phyloP scores from a whole-genome alignment of 768 basidiomycete species.

The Amylocystis lapponica region DNA sequence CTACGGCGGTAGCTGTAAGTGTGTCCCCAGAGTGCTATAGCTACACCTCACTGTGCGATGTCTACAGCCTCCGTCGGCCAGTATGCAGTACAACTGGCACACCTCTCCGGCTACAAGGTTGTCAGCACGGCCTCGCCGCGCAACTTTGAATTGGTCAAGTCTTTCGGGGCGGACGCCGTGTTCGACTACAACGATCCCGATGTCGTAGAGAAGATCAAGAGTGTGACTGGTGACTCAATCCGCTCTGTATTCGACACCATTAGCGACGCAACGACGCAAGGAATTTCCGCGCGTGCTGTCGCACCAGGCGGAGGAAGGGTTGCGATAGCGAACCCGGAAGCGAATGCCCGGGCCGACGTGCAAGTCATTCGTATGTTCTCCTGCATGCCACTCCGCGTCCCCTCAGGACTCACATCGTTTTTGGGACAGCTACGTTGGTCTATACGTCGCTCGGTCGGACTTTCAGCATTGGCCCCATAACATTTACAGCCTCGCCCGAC shows the following conservation, averaged over 20 bases:
- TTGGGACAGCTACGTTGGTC: constrained; percentile 19
- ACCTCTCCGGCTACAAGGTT: constrained; percentile 24
- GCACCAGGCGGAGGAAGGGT: constrained; percentile 5
- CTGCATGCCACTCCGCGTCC: neutral
- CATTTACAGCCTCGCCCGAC: constrained; percentile 14
- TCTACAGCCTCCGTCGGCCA: constrained; percentile 30
- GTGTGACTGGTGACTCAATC: constrained; percentile 8
- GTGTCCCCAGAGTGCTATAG: no score
- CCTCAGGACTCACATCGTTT: no score
- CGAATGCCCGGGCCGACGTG: neutral
- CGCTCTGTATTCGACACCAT: constrained; percentile 11
- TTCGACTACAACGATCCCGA: constrained; percentile 22
- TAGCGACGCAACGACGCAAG: constrained; percentile 3
- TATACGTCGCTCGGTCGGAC: constrained; percentile 15
- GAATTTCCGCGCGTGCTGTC: constrained; percentile 1
- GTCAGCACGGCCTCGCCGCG: constrained; percentile 27
- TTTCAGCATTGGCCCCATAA: constrained; percentile 9
- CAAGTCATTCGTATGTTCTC: neutral
- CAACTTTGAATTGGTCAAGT: constrained; percentile 30
- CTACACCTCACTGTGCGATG: no score
- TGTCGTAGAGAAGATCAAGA: constrained; percentile 10
- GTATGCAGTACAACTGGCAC: constrained; percentile 23
- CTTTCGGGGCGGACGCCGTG: constrained; percentile 31
- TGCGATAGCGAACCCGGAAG: neutral
- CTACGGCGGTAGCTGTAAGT: constrained; percentile 23